Evolutionary conservation across 768 basidiomycete genomes (phyloP).

Genomic region (Suillus americanus): DNA sequence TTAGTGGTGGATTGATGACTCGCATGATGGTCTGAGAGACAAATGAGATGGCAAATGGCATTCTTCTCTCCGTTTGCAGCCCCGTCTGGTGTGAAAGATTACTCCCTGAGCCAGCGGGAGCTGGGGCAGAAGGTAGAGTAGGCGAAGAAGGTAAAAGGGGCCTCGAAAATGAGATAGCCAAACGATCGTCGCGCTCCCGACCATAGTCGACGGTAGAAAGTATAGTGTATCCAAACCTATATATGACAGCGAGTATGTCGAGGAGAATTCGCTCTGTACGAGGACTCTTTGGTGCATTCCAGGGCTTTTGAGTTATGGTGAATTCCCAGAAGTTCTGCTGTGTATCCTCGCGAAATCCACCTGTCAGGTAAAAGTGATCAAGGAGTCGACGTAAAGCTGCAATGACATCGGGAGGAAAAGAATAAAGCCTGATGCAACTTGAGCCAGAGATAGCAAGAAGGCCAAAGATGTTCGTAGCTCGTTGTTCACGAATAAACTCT

Average conservation of each 20-base stretch:
- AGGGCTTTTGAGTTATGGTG: conserved; percentile 66
- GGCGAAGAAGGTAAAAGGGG: conserved; percentile 37
- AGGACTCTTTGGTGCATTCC: conserved; percentile 67
- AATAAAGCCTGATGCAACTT: conserved; percentile 66
- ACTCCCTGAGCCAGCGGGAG: conserved; percentile 39
- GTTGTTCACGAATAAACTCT: conserved; percentile 67
- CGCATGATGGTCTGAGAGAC: conserved; percentile 64
- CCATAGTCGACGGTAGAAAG: conserved; percentile 77
- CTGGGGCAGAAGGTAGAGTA: conserved; percentile 37
- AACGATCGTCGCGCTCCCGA: conserved; percentile 69
- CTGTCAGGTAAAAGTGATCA: conserved; percentile 43
- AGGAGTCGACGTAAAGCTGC: conserved; percentile 55
- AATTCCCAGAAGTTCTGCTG: conserved; percentile 66
- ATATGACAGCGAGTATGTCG: conserved; percentile 62
- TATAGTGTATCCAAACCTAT: conserved; percentile 61
- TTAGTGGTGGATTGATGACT: conserved; percentile 74
- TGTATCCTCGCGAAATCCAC: conserved; percentile 53
- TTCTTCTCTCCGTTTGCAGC: conserved; percentile 33
- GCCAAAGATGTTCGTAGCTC: conserved; percentile 57
- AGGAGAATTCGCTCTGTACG: conserved; percentile 68
- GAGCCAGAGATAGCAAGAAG: conserved; percentile 68
- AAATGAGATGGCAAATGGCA: conserved; percentile 75
- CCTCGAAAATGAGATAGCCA: conserved; percentile 70
- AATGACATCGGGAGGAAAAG: conserved; percentile 57
- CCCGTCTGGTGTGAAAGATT: conserved; percentile 37